phyloP scores from a whole-genome alignment of 2,329 filamentous ascomycete species.

The Epichloe aotearoae region DNA sequence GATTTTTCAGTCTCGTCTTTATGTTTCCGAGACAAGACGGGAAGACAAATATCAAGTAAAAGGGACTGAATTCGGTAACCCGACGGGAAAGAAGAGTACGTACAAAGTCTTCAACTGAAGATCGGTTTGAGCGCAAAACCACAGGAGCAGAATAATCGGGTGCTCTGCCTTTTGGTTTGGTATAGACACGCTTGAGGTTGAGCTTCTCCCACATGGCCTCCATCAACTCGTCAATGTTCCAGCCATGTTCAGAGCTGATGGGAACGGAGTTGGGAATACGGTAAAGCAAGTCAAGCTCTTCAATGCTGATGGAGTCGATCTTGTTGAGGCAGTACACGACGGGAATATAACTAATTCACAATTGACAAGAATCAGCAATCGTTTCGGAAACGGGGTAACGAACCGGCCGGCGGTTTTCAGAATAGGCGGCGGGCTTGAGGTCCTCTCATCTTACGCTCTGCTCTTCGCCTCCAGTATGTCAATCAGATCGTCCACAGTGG shows the following conservation, averaged over 20 bases:
- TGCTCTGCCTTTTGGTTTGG: conserved; percentile 90
- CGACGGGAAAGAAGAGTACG: conserved; percentile 25
- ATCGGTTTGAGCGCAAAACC: conserved; percentile 68
- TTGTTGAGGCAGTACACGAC: conserved; percentile 99
- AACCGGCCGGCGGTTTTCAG: too few relatives aligned
- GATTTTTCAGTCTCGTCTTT: not conserved
- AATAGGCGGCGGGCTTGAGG: not conserved
- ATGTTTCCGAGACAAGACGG: not conserved
- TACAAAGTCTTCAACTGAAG: conserved; percentile 95
- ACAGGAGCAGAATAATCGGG: conserved; percentile 90
- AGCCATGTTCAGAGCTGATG: conserved; percentile 93
- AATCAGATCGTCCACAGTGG: conserved; percentile 93
- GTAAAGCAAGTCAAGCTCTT: conserved; percentile 92
- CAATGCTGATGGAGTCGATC: conserved; percentile 95
- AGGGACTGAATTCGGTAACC: not conserved
- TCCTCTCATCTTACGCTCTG: conserved; percentile 31
- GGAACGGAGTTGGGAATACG: conserved; percentile 94
- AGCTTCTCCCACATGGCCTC: conserved; percentile 99
- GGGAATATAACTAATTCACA: conserved; percentile 70
- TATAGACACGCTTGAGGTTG: conserved; percentile 83
- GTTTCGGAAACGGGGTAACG: too few relatives aligned
- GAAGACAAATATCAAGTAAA: not conserved
- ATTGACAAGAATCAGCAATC: not conserved
- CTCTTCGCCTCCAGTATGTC: conserved; percentile 90
- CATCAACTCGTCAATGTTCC: conserved; percentile 95